Conservation (phyloP, 331 rosid species). For the Arachis monticola region DNA sequence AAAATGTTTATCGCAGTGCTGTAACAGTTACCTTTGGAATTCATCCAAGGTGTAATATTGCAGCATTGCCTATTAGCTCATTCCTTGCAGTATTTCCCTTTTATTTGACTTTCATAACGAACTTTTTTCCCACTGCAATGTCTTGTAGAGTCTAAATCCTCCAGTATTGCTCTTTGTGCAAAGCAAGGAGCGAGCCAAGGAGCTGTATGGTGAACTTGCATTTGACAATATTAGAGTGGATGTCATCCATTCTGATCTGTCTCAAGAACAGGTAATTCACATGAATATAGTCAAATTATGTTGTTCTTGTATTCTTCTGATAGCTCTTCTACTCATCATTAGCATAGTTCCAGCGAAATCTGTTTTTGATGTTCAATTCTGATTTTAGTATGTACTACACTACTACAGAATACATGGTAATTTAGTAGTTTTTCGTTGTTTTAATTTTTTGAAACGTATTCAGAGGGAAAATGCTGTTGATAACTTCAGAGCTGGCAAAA, state of each 20-base stretch:
- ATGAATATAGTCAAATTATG: too few species aligned
- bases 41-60: slow-evolving; percentile 20
- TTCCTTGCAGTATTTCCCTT: slow-evolving; percentile 19
- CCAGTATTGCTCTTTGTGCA: slow-evolving; percentile 89
- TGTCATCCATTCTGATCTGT: slow-evolving; percentile 88
- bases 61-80: slow-evolving; percentile 20
- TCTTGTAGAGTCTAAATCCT: slow-evolving; percentile 78
- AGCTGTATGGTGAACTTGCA: slow-evolving; percentile 72
- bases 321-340: too few species aligned
- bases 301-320: too few species aligned
- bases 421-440: slow-evolving; percentile 25
- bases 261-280: slow-evolving; percentile 70
- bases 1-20: slow-evolving; percentile 25
- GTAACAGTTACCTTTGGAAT: slow-evolving; percentile 6
- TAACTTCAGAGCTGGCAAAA: slow-evolving; percentile 89
- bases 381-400: too few species aligned
- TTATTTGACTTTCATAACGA: slow-evolving; percentile 36
- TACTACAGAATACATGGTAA: background rate
- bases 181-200: slow-evolving; percentile 98
- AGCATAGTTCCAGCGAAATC: background rate
- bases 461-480: slow-evolving; percentile 94
- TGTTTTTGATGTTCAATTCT: too few species aligned
- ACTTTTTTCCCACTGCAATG: slow-evolving; percentile 23
- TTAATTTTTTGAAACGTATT: slow-evolving; percentile 33
- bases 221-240: slow-evolving; percentile 79